Evolutionary conservation across 202 grass and related monocot genomes (phyloP).

Genomic region (Carex arenaria): DNA sequence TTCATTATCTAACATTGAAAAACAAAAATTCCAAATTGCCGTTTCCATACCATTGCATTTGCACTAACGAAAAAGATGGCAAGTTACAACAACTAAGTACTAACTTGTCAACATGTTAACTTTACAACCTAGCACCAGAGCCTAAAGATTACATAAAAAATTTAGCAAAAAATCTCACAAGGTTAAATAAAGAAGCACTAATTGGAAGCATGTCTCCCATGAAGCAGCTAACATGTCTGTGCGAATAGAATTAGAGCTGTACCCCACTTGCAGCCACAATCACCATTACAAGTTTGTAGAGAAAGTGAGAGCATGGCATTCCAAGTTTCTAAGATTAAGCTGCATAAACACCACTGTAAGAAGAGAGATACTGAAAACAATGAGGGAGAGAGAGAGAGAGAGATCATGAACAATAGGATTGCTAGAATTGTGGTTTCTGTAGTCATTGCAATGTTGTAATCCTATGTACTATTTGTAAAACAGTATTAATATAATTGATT

Average conservation of each 20-base stretch:
- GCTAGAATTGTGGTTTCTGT: too few species aligned
- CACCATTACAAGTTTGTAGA: constrained; percentile 57
- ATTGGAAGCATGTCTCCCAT: not conserved
- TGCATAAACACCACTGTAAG: constrained; percentile 40
- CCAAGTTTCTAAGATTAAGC: constrained; percentile 91
- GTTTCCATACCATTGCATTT: not conserved
- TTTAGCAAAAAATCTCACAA: not conserved
- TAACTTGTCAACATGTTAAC: not conserved
- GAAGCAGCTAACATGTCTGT: not conserved
- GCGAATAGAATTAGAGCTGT: not conserved
- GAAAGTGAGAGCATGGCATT: constrained; percentile 77
- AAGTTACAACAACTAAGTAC: not conserved
- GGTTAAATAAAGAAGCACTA: not conserved
- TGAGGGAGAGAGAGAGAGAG: not conserved
- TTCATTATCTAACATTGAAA: not conserved
- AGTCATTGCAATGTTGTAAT: too few species aligned
- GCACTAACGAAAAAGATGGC: not conserved
- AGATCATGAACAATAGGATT: not conserved
- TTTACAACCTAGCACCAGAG: not conserved
- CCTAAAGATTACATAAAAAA: not conserved
- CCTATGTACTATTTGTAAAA: too few species aligned
- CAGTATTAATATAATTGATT: too few species aligned
- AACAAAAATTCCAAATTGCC: not conserved
- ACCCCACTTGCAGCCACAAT: constrained; percentile 7
- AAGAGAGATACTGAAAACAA: constrained; percentile 9